Evolutionary conservation across 2,329 filamentous ascomycete genomes (phyloP).

Genomic region (Lecanosticta acicola): DNA sequence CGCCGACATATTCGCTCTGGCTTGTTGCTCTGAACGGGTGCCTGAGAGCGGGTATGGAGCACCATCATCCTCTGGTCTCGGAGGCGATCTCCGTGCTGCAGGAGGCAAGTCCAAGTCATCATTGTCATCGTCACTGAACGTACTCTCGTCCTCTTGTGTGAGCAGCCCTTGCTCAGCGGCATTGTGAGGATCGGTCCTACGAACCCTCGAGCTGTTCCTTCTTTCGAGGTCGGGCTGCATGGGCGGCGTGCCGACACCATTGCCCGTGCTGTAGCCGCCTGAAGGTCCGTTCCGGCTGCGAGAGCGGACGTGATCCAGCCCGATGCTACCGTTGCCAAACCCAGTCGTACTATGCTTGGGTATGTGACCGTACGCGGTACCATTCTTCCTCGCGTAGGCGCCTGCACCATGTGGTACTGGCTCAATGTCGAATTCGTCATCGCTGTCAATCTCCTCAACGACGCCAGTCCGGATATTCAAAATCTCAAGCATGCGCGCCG

Average conservation of each 20-base stretch:
- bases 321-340: conserved; percentile 30
- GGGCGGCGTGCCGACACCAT: conserved; percentile 48
- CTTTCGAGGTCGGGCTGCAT: conserved; percentile 42
- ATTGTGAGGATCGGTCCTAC: conserved; percentile 40
- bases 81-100: conserved; percentile 46
- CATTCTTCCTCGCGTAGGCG: conserved; percentile 74
- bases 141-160: conserved; percentile 40
- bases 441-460: conserved; percentile 92
- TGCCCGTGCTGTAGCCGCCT: conserved; percentile 53
- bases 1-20: conserved; percentile 46
- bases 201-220: conserved; percentile 47
- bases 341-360: conserved; percentile 56
- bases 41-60: conserved; percentile 40
- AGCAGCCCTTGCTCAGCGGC: conserved; percentile 52
- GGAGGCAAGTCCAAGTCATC: conserved; percentile 57
- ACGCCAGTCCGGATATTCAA: conserved; percentile 93
- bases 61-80: conserved; percentile 20
- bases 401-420: conserved; percentile 56
- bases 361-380: conserved; percentile 69
- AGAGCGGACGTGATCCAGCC: conserved; percentile 21
- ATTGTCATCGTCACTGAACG: conserved; percentile 44
- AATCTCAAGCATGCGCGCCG: conserved; percentile 95
- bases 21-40: conserved; percentile 22
- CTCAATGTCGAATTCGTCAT: conserved; percentile 98
- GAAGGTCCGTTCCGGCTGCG: background rate